phyloP scores from a whole-genome alignment of 768 basidiomycete species.

The Chalciporus sphaerocephalus region DNA sequence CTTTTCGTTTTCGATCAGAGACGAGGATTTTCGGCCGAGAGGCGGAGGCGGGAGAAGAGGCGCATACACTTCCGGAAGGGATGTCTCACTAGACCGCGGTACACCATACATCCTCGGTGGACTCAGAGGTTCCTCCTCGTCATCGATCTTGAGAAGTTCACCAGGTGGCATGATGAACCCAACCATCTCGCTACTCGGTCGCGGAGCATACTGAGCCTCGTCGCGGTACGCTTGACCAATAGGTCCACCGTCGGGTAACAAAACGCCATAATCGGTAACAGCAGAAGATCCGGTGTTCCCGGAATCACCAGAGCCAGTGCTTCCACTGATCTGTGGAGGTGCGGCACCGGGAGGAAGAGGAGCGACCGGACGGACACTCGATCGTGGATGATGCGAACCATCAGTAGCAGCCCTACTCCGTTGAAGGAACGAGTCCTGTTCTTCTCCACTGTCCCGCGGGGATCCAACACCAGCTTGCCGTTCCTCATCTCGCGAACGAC shows the following conservation, averaged over 20 bases:
- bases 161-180: constrained; percentile 37
- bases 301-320: constrained; percentile 35
- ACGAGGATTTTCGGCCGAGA: constrained; percentile 29
- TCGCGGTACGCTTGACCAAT: constrained; percentile 32
- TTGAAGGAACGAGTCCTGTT: constrained; percentile 60
- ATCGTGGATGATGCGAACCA: constrained; percentile 11
- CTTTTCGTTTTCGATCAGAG: constrained; percentile 32
- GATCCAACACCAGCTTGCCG: constrained; percentile 58
- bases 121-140: constrained; percentile 27
- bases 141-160: constrained; percentile 33
- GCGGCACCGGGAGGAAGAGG: constrained; percentile 32
- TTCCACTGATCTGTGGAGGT: constrained; percentile 36
- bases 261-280: constrained; percentile 33
- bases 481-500: constrained; percentile 24
- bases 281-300: constrained; percentile 40
- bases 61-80: constrained; percentile 26
- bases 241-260: constrained; percentile 31
- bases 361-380: constrained; percentile 19
- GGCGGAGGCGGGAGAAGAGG: constrained; percentile 40
- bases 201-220: constrained; percentile 19
- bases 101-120: constrained; percentile 30
- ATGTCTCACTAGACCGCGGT: constrained; percentile 18
- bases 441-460: constrained; percentile 66
- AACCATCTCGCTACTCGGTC: constrained; percentile 30
- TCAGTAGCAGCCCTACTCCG: constrained; percentile 26